Evolutionary conservation across 441 rosid species (phyloP).

Genomic region (Pelargonium cotyledonis): DNA sequence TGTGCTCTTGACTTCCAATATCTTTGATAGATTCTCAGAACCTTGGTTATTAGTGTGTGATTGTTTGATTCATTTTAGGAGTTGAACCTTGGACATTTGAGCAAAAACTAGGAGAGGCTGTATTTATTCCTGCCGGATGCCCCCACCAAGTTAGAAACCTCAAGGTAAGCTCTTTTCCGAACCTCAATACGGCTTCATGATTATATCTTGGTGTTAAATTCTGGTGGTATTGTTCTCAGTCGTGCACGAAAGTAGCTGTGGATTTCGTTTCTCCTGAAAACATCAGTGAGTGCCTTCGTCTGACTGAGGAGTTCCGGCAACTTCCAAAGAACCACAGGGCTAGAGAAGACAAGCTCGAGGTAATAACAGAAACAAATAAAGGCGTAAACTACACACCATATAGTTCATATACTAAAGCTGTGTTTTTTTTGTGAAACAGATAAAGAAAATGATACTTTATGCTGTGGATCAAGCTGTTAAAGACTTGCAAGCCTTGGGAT

Average conservation of each 20-base stretch:
- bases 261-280: conserved; percentile 93
- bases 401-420: background rate
- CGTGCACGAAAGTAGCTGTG: conserved; percentile 84
- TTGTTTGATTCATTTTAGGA: conserved; percentile 28
- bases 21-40: background rate
- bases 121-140: conserved; percentile 92
- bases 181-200: conserved; percentile 33
- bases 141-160: conserved; percentile 95
- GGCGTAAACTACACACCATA: background rate
- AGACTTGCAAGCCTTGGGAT: conserved; percentile 21
- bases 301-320: conserved; percentile 73
- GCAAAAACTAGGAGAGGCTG: conserved; percentile 82
- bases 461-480: conserved; percentile 43
- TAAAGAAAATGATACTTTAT: conserved; percentile 72
- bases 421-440: conserved; percentile 31
- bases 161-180: conserved; percentile 56
- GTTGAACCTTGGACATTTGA: conserved; percentile 92
- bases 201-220: too few species aligned
- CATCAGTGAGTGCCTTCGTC: conserved; percentile 57
- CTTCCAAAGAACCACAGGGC: conserved; percentile 75
- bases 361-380: conserved; percentile 2
- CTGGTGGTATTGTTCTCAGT: conserved; percentile 31
- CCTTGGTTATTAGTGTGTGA: background rate
- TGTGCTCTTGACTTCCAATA: background rate
- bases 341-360: conserved; percentile 95